Evolutionary conservation across 2,329 filamentous ascomycete species (phyloP), one percentile per base, ranked within the genome.

Genomic region (Fusarium denticulatum): DNA sequence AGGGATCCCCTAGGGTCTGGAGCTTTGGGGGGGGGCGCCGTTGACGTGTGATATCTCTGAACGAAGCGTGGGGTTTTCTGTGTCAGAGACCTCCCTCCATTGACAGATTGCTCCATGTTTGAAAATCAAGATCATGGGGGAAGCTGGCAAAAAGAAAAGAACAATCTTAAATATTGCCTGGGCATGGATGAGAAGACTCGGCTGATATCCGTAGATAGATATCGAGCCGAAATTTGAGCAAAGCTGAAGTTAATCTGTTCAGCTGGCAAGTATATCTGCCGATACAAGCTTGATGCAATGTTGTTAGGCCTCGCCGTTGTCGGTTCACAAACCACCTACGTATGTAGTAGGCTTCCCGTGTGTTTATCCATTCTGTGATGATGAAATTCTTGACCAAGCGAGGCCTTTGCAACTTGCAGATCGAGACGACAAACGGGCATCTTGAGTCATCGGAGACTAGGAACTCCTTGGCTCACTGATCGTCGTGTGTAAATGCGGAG

Each of bases 1-100:
- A 42, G 36, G n/a, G n/a, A 39, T 42, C 30, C 39, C 46, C 64
- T 42, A 28, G 55, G 40, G 62, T 59, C 43, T 57, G 47, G 60
- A 62, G 66, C 47, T 66, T 46, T 40, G 67, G n/a, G n/a, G n/a
- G 63, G 61, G 60, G 37, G 34, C 64, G 52, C 63, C 64, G 65
- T 76, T 76, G 74, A 77, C 70, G 62, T 72, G 70, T 71, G 70
- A 74, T 74, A 69, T 76, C 49, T 34, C 18, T 59, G 60, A 69
- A 30, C 53, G 47, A 34, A 60, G 66, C 70, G 70, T 73, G 71
- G 71, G 71, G 70, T 73, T 73, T 43, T n/a, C 50, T 64, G 50
- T 69, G 26, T 60, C 61, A 40, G 57, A 64, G 40, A 55, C 49
- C 49, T 46, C 49, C 49, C 49, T 40, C 49, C 13, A 36, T 64